Percentiles rank a stretch among this genome's conserved stretches.
Evolutionary conservation across 2,329 filamentous ascomycete genomes (phyloP).

Genomic region (Verticillium alfalfae): DNA sequence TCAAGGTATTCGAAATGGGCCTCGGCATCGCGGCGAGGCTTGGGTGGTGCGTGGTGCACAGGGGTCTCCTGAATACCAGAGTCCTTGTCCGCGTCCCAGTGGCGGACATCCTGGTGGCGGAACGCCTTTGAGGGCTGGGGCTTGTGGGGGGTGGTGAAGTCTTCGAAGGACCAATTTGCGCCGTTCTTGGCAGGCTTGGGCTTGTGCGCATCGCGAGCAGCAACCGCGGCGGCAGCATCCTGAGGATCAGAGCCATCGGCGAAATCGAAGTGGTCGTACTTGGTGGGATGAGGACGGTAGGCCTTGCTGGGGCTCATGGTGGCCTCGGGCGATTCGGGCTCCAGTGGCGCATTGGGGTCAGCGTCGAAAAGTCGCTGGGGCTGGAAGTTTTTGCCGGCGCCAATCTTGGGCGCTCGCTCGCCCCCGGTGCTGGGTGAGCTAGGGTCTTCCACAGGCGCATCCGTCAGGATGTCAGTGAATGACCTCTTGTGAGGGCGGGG

Average conservation of each 20-base stretch:
- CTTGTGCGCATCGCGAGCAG: conserved; percentile 27
- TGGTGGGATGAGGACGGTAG: conserved; percentile 66
- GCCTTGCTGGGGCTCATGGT: conserved; percentile 29
- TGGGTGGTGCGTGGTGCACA: conserved; percentile 48
- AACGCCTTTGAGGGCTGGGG: conserved; percentile 50
- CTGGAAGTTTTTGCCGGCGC: conserved; percentile 56
- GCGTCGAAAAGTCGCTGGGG: conserved; percentile 60
- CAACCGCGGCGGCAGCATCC: conserved; percentile 37
- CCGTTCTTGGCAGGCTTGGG: conserved; percentile 55
- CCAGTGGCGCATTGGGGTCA: conserved; percentile 32
- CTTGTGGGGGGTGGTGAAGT: conserved; percentile 82
- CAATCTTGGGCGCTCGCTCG: conserved; percentile 50
- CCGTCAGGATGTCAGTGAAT: conserved; percentile 66
- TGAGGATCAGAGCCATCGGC: conserved; percentile 55
- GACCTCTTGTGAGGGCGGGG: conserved; percentile 59
- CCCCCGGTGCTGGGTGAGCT: conserved; percentile 28
- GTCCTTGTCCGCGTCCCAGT: conserved; percentile 72
- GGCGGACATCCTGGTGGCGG: conserved; percentile 64
- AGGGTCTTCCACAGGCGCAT: conserved; percentile 34
- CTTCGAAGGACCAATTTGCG: conserved; percentile 81
- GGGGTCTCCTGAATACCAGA: conserved; percentile 44
- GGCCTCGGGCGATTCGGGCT: conserved; percentile 35
- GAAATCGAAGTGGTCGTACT: conserved; percentile 84
- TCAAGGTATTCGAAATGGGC: conserved; percentile 82
- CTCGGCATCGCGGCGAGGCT: conserved; percentile 70